Conservation (phyloP, 2,329 filamentous ascomycete species). For the Chaetomium globosum region DNA sequence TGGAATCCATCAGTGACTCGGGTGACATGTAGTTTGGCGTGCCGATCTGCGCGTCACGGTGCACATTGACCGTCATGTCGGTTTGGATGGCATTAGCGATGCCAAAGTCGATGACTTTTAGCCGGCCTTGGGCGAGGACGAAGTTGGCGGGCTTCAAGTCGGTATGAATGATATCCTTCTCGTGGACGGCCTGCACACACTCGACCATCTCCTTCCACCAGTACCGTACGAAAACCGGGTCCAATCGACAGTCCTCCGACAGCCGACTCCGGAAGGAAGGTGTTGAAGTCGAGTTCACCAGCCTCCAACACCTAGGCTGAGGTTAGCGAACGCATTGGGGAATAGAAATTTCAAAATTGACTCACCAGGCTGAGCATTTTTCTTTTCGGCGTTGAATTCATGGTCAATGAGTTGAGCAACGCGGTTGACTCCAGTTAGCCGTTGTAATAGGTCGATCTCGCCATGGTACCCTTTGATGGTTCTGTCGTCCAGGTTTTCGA, state of each 20-base stretch:
- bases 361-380: conserved; percentile 79
- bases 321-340: conserved; percentile 6
- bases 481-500: conserved; percentile 84
- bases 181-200: conserved; percentile 86
- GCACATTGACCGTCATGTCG: conserved; percentile 95
- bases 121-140: conserved; percentile 81
- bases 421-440: conserved; percentile 79
- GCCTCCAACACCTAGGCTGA: conserved; percentile 83
- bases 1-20: conserved; percentile 87
- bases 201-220: conserved; percentile 99
- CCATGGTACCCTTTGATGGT: conserved; percentile 88
- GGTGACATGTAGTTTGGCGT: conserved; percentile 99
- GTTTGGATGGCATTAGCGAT: conserved; percentile 96
- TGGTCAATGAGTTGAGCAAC: conserved; percentile 91
- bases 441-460: conserved; percentile 88
- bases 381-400: conserved; percentile 90
- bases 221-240: conserved; percentile 89
- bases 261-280: conserved; percentile 74
- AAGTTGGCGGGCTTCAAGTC: conserved; percentile 98
- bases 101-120: conserved; percentile 98
- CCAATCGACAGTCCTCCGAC: conserved; percentile 73
- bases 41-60: conserved; percentile 91
- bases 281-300: conserved; percentile 90
- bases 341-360: conserved; percentile 31
- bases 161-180: conserved; percentile 90